Evolutionary conservation across 768 basidiomycete species (phyloP).

Genomic region (Strobilomyces dryophilus): DNA sequence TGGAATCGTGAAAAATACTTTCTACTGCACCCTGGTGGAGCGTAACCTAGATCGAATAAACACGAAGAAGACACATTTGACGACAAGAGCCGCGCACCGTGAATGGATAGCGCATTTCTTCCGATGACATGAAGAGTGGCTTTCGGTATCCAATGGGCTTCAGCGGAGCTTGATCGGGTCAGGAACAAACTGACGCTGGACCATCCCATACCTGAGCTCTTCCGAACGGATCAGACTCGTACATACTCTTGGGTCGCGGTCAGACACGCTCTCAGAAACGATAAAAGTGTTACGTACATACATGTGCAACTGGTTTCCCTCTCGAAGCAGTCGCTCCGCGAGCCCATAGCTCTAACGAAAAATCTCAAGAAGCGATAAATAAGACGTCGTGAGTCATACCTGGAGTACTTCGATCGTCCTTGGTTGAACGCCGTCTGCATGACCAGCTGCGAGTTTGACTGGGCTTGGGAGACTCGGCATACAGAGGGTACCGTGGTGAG

Average conservation of each 20-base stretch:
- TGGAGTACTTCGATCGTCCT: neutral
- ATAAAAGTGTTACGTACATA: conserved; percentile 40
- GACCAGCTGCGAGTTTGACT: neutral
- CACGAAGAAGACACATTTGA: neutral
- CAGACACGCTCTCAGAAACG: neutral
- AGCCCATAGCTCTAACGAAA: neutral
- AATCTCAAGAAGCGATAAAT: neutral
- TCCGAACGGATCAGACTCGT: conserved; percentile 28
- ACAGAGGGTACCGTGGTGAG: neutral
- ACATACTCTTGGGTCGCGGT: conserved; percentile 51
- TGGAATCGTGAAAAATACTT: neutral
- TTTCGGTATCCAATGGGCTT: neutral
- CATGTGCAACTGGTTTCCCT: conserved; percentile 64
- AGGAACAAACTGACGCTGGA: neutral
- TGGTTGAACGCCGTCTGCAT: neutral
- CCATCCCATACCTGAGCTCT: neutral
- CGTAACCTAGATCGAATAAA: neutral
- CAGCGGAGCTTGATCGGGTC: neutral
- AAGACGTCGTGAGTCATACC: neutral
- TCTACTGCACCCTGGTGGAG: neutral
- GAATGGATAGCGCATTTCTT: neutral
- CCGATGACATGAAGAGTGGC: neutral
- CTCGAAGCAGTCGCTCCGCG: conserved; percentile 52
- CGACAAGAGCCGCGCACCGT: neutral
- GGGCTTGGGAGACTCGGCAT: neutral